Percentiles rank a stretch among this genome's conserved stretches.
Evolutionary conservation across 495 filamentous ascomycete species (phyloP).

Genomic region (Xylaria longipes): DNA sequence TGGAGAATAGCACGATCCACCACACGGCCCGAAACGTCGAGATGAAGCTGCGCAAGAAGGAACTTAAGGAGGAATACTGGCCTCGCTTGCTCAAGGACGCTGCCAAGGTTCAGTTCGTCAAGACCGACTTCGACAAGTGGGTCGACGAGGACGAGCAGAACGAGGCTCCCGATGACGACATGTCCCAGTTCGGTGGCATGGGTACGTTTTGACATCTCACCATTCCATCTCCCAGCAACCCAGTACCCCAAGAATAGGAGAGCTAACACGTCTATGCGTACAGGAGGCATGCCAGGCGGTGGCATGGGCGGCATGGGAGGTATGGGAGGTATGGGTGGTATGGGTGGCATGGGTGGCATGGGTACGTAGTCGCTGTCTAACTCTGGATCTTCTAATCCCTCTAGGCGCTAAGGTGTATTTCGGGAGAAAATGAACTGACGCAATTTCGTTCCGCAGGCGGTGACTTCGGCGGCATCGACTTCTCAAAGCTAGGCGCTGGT

Average conservation of each 20-base stretch:
- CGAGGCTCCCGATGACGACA: constrained; percentile 81
- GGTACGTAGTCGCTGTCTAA: constrained; percentile 50
- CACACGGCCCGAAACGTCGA: constrained; percentile 85
- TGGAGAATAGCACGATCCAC: constrained; percentile 76
- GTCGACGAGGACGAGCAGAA: constrained; percentile 99
- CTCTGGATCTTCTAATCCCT: too few species aligned
- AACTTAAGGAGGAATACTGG: constrained; percentile 89
- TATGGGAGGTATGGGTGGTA: constrained; percentile 54
- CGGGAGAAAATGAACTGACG: not conserved
- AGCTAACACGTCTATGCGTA: constrained; percentile 30
- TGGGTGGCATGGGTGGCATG: constrained; percentile 59
- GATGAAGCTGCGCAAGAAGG: constrained; percentile 95
- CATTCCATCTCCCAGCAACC: not conserved
- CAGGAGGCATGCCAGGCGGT: constrained; percentile 51
- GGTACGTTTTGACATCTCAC: constrained; percentile 47
- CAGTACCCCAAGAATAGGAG: constrained; percentile 3
- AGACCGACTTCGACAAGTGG: constrained; percentile 99
- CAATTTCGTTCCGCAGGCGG: constrained; percentile 41
- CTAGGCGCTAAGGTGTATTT: not conserved
- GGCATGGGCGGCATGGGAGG: constrained; percentile 56
- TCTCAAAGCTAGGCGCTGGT: constrained; percentile 85
- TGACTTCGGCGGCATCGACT: constrained; percentile 78
- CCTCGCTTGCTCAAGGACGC: constrained; percentile 87
- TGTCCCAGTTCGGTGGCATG: constrained; percentile 69
- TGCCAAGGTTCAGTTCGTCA: constrained; percentile 93